phyloP scores from a whole-genome alignment of 2,329 filamentous ascomycete genomes.

The Ampelomyces quisqualis region DNA sequence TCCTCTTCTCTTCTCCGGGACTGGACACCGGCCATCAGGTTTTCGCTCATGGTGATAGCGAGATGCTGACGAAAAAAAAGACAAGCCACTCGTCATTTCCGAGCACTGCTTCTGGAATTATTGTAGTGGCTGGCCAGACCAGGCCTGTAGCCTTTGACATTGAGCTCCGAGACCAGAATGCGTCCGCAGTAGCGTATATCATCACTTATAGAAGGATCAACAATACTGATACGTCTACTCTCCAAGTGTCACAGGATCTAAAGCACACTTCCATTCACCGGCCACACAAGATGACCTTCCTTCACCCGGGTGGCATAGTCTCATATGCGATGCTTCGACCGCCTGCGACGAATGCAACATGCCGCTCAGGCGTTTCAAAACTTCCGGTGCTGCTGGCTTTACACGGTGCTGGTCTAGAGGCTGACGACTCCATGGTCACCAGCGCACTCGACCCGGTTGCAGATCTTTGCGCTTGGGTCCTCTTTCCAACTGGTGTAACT shows the following conservation, averaged over 20 bases:
- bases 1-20: constrained; percentile 7
- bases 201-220: constrained; percentile 29
- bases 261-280: constrained; percentile 37
- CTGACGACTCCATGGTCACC: constrained; percentile 49
- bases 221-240: constrained; percentile 11
- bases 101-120: constrained; percentile 7
- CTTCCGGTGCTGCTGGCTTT: constrained; percentile 55
- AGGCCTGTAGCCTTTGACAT: constrained; percentile 45
- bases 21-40: constrained; percentile 10
- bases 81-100: background rate
- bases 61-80: constrained; percentile 17
- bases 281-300: constrained; percentile 56
- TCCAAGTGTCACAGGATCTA: constrained; percentile 31
- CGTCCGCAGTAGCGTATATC: constrained; percentile 25
- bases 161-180: constrained; percentile 21
- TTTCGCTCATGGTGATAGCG: constrained; percentile 11
- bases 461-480: constrained; percentile 56
- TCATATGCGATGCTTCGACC: constrained; percentile 61
- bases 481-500: constrained; percentile 60
- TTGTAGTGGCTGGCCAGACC: constrained; percentile 45
- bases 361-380: constrained; percentile 14
- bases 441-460: constrained; percentile 53
- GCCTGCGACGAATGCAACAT: constrained; percentile 48
- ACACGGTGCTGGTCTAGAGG: constrained; percentile 61
- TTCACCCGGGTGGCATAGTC: constrained; percentile 55